Evolutionary conservation across 1,284 basidiomycete genomes (phyloP), one percentile per base, ranked within the genome.

Genomic region (Pascua sp.): DNA sequence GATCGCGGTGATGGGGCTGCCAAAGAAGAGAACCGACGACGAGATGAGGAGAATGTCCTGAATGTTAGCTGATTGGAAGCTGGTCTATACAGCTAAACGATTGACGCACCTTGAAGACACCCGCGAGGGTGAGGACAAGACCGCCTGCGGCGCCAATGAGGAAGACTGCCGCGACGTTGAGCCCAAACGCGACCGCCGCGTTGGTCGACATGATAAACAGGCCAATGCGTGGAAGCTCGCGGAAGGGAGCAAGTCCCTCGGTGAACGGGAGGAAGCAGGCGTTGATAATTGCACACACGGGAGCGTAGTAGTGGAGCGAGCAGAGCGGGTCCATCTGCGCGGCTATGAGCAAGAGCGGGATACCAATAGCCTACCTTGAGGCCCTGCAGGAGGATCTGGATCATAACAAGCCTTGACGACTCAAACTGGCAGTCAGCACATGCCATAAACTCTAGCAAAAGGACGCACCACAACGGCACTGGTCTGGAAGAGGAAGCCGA

Each of bases 221-320:
- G 12, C 92, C 90, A 47, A 95, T 76, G 42, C 83, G 80, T 49
- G 80, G 59, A 45, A 91, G 77, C 61, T 85, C 85, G 65, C 84
- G 85, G 80, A 97, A 92, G 0, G 94, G 93, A 38, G 82, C 87
- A n/a, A 91, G 78, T 4, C 93, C 92, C 77, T 97, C 92, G 0
- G 89, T 91, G 78, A 95, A 89, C 12, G 91, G 90, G 11, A 97
- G 76, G 59, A 93, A 81, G 55, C 84, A 76, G 37, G 92, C 83
- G 77, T 96, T 97, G 80, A 97, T 88, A 55, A 83, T 76, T 1
- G 94, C 91, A 75, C 94, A 97, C 11, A 73, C 89, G 15, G 91
- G 91, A 10, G 91, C 91, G 75, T 92, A 94, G 82, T 96, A 98
- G 80, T 97, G 91, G 55, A 98, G 81, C 37, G 91, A 96, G 36